Evolutionary conservation across 2,329 filamentous ascomycete species (phyloP), one percentile per base, ranked within the genome.

Genomic region (Paecilomyces formosus): DNA sequence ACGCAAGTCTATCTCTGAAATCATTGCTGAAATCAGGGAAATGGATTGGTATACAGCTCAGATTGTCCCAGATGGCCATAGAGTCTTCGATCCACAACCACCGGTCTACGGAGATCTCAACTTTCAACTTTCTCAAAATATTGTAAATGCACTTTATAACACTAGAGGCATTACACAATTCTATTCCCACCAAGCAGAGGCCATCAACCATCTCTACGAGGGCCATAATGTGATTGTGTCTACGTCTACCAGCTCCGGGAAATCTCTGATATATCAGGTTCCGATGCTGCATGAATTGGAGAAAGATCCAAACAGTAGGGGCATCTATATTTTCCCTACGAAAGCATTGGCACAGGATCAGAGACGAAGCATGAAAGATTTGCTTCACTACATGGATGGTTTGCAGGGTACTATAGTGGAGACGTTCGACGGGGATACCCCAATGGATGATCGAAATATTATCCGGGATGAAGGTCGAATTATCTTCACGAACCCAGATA

Each of bases 241-340:
- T 1, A 99, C 94, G 0, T 96, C 93, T 0, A 99, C 94, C 0
- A 96, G 90, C 69, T 99, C 94, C 0, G 94, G 94, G 11, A 99
- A 99, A 73, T 97, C 92, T 5, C 78, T 99, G n/a, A 97, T 99
- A 61, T 99, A 97, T 69, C 94, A 99, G 68, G 82, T 99, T 15
- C 94, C 94, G 0, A 91, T 99, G 52, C 77, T 99, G 11, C 86
- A 96, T 69, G 88, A 90, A 55, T 78, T 99, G 1, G 93, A 99
- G 72, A 79, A 85, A 56, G 89, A 97, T 66, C 77, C 74, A 1
- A 80, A 87, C 58, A 89, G 90, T 8, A 82, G 94, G 65, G 94
- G 94, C 2, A 91, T 99, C 87, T 97, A 97, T 71, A 96, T 99
- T 35, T 99, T 99, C 61, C 94, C 94, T 0, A 99, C 94, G 0